phyloP scores from a whole-genome alignment of 2,329 filamentous ascomycete species.

The Dactylellina haptotyla region DNA sequence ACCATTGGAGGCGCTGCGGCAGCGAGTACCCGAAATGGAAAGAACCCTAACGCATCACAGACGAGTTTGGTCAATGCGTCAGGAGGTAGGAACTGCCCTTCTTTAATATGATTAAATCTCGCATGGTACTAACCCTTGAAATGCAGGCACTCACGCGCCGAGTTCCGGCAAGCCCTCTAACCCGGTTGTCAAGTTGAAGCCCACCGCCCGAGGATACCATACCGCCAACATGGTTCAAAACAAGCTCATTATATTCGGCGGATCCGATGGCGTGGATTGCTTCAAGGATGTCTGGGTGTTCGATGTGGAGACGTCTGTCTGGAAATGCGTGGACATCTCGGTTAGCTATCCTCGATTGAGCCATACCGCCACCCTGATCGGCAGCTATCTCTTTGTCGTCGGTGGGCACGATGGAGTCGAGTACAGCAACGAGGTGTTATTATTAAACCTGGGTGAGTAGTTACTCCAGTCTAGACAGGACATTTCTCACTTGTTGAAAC shows the following conservation, averaged over 20 bases:
- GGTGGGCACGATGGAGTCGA: constrained; percentile 76
- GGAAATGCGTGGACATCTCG: constrained; percentile 71
- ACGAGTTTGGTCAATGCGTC: constrained; percentile 41
- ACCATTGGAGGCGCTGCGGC: constrained; percentile 30
- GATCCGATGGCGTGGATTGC: constrained; percentile 76
- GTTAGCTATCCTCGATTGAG: constrained; percentile 73
- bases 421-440: constrained; percentile 74
- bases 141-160: constrained; percentile 22
- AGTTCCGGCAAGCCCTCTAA: constrained; percentile 51
- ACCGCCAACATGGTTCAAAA: constrained; percentile 77
- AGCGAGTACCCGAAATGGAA: constrained; percentile 17
- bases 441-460: constrained; percentile 69
- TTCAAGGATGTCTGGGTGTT: constrained; percentile 80
- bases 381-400: constrained; percentile 75
- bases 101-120: background rate
- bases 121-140: background rate
- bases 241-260: constrained; percentile 77
- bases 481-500: background rate
- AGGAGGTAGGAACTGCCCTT: constrained; percentile 27
- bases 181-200: constrained; percentile 59
- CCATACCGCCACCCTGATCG: constrained; percentile 75
- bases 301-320: constrained; percentile 71
- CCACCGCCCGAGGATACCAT: constrained; percentile 75
- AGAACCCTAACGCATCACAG: constrained; percentile 32
- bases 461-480: background rate